Percentiles rank a stretch among this genome's conserved stretches.
Evolutionary conservation across 306 rosid genomes (phyloP).

Genomic region (Vigna radiata): DNA sequence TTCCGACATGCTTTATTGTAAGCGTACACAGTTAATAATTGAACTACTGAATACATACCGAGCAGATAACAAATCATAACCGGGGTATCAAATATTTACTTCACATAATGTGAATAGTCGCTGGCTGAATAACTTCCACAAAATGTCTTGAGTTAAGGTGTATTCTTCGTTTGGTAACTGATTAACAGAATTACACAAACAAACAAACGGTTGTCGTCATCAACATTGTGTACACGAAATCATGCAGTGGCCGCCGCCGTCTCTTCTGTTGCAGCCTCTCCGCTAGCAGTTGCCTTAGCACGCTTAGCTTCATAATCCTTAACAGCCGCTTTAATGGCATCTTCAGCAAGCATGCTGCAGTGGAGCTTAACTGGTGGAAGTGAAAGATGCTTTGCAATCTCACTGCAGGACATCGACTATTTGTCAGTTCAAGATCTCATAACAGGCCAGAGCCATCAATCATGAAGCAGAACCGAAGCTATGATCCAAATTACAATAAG

Average conservation of each 20-base stretch:
- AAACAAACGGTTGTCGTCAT: slow-evolving; percentile 19
- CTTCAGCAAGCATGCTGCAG: slow-evolving; percentile 98
- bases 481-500: neutral
- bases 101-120: slow-evolving; percentile 9
- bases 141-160: neutral
- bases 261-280: slow-evolving; percentile 49
- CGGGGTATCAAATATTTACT: slow-evolving; percentile 17
- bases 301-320: slow-evolving; percentile 79
- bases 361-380: slow-evolving; percentile 97
- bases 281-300: slow-evolving; percentile 35
- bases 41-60: neutral
- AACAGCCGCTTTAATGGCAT: slow-evolving; percentile 96
- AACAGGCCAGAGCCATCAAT: neutral
- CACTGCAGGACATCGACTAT: slow-evolving; percentile 54
- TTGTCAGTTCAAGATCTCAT: slow-evolving; percentile 6
- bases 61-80: slow-evolving; percentile 30
- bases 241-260: slow-evolving; percentile 52
- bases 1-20: slow-evolving; percentile 2
- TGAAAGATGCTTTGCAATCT: slow-evolving; percentile 88
- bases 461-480: neutral
- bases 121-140: slow-evolving; percentile 23
- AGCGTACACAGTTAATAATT: neutral
- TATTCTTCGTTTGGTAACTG: slow-evolving; percentile 13
- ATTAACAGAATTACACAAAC: neutral
- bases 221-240: slow-evolving; percentile 34